These are phyloP conservation scores for Penicillium nucicola DNA, from an alignment of 495 filamentous ascomycete genomes.

Conservation along the genomic window DNA sequence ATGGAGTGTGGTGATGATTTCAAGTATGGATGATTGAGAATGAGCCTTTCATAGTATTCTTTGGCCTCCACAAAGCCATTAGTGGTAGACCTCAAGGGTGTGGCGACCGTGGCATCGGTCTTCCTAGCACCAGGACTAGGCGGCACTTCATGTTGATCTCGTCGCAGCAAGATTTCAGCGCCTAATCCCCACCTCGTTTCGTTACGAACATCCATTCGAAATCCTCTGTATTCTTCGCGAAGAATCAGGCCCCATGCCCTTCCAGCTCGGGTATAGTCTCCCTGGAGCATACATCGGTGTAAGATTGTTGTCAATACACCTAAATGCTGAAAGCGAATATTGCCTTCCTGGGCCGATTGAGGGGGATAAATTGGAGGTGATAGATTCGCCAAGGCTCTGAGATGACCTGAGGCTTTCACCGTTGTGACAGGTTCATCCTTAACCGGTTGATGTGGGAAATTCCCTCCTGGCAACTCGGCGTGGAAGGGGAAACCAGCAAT, in stretches of 20 bases:
- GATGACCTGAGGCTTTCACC: conserved; percentile 9
- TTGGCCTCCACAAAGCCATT: conserved; percentile 56
- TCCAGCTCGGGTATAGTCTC: conserved; percentile 60
- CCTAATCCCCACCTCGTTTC: conserved; percentile 66
- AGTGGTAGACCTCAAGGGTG: conserved; percentile 34
- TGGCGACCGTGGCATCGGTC: not conserved
- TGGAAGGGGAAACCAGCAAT: conserved; percentile 44
- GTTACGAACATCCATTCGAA: conserved; percentile 51
- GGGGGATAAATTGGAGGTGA: conserved; percentile 34
- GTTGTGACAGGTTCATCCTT: conserved; percentile 8
- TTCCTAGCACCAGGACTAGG: not conserved
- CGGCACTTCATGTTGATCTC: conserved; percentile 24
- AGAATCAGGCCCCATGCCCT: conserved; percentile 64
- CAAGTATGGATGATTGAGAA: conserved; percentile 62
- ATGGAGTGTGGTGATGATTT: conserved; percentile 40
- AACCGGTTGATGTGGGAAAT: conserved; percentile 41
- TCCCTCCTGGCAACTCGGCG: conserved; percentile 38
- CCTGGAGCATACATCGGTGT: conserved; percentile 57
- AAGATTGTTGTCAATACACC: conserved; percentile 56
- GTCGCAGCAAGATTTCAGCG: conserved; percentile 61
- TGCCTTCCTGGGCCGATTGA: conserved; percentile 34
- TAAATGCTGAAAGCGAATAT: conserved; percentile 56
- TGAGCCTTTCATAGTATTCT: conserved; percentile 63
- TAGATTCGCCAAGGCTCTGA: conserved; percentile 26
- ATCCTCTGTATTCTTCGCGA: conserved; percentile 50